Evolutionary conservation across 148 eudicot genomes (phyloP).

Genomic region (Beta vulgaris): DNA sequence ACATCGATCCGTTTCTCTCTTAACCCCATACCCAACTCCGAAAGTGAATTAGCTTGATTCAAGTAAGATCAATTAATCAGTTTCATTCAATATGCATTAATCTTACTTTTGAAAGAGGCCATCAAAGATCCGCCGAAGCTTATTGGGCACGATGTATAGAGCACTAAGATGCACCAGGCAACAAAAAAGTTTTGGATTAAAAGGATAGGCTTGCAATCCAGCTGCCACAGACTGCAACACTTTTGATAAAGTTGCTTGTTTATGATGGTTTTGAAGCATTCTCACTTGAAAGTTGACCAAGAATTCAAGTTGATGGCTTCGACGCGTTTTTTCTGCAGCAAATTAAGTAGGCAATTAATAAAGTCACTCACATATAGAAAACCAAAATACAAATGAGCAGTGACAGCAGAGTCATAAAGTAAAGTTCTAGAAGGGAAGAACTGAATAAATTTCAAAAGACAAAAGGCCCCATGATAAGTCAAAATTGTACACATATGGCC

Average conservation of each 20-base stretch:
- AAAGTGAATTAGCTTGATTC: neutral
- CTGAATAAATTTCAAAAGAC: neutral
- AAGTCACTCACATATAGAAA: neutral
- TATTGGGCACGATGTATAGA: constrained; percentile 62
- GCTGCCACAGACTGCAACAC: constrained; percentile 53
- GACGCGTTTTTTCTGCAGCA: constrained; percentile 68
- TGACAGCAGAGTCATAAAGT: neutral
- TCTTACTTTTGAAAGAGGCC: constrained; percentile 66
- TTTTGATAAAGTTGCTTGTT: constrained; percentile 47
- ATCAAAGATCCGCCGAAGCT: constrained; percentile 74
- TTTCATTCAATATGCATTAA: neutral
- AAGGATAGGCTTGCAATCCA: constrained; percentile 81
- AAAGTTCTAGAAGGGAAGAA: neutral
- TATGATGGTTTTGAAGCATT: constrained; percentile 63
- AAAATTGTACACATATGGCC: neutral
- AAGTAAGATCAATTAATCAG: neutral
- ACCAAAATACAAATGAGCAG: neutral
- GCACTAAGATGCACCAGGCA: constrained; percentile 61
- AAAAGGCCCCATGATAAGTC: neutral
- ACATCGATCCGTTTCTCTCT: neutral
- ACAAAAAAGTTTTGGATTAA: constrained; percentile 51
- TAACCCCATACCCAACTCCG: neutral
- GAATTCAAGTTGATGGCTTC: constrained; percentile 63
- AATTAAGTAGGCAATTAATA: neutral
- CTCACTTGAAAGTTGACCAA: constrained; percentile 58